Percentiles rank a stretch among this genome's conserved stretches.
phyloP scores from a whole-genome alignment of 176 grass and related monocot species.

The Puccinellia tenuiflora region DNA sequence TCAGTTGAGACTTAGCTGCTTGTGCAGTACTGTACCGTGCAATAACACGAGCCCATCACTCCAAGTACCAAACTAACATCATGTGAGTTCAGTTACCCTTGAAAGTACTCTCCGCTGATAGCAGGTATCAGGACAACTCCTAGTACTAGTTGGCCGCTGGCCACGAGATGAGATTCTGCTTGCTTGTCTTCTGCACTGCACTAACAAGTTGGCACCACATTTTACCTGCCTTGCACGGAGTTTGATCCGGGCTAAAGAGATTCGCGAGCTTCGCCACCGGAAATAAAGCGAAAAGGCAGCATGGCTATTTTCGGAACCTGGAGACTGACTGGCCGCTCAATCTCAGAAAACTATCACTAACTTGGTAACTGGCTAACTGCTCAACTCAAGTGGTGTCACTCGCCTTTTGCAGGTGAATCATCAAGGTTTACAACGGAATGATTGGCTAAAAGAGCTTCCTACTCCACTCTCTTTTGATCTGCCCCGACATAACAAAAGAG shows the following conservation, averaged over 20 bases:
- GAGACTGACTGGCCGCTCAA: neutral
- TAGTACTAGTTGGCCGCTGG: neutral
- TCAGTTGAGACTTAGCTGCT: neutral
- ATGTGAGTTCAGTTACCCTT: neutral
- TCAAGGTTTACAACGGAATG: neutral
- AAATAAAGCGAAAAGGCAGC: neutral
- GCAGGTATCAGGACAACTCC: neutral
- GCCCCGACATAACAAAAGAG: neutral
- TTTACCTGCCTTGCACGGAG: neutral
- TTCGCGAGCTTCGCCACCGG: neutral
- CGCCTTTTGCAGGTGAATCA: neutral
- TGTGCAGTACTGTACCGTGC: neutral
- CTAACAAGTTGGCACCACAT: neutral
- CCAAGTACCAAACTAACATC: neutral
- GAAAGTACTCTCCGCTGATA: neutral
- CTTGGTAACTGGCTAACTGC: neutral
- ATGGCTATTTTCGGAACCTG: neutral
- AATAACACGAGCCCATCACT: neutral
- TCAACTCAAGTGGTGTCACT: neutral
- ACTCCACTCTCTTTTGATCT: constrained; percentile 9
- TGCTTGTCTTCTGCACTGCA: neutral
- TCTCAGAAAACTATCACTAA: neutral
- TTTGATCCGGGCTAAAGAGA: neutral
- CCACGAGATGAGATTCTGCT: neutral
- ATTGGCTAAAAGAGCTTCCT: neutral